These are phyloP conservation scores for Trichoderma sp. DNA, from an alignment of 2,329 filamentous ascomycete species.

Conservation along the genomic window DNA sequence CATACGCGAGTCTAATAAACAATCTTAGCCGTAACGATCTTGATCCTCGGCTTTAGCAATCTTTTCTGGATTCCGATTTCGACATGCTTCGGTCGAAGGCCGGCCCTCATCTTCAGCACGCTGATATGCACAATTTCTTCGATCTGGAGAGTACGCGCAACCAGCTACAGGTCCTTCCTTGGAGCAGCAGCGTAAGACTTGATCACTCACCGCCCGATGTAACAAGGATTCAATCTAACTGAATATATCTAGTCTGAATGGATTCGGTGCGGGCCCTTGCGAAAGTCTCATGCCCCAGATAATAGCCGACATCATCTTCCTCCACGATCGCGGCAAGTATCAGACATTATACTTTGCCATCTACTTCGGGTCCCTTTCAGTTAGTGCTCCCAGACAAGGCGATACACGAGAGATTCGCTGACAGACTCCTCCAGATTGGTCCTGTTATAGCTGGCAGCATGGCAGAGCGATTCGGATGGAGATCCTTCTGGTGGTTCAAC, in stretches of 20 bases:
- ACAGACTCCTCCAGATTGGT: neutral
- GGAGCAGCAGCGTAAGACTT: conserved; percentile 17
- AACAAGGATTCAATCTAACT: neutral
- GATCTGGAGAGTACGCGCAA: conserved; percentile 19
- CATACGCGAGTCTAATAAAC: neutral
- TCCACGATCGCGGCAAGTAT: conserved; percentile 20
- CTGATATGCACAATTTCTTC: conserved; percentile 15
- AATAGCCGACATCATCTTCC: conserved; percentile 21
- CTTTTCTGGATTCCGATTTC: conserved; percentile 19
- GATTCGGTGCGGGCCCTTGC: conserved; percentile 13
- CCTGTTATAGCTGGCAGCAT: conserved; percentile 21
- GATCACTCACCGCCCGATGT: neutral
- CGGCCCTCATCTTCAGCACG: conserved; percentile 17
- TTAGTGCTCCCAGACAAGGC: neutral
- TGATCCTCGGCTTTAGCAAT: conserved; percentile 18
- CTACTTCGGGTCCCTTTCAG: conserved; percentile 18
- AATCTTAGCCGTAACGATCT: neutral
- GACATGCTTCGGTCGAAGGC: conserved; percentile 18
- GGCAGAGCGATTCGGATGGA: conserved; percentile 21
- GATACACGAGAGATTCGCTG: neutral
- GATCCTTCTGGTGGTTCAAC: conserved; percentile 22
- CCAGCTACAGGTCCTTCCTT: conserved; percentile 21
- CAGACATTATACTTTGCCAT: conserved; percentile 21
- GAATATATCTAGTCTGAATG: conserved; percentile 1
- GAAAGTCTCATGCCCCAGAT: conserved; percentile 25